Percentiles rank a stretch among this genome's conserved stretches.
Conservation (phyloP, 1,284 basidiomycete genomes). For the Puccinia horiana region DNA sequence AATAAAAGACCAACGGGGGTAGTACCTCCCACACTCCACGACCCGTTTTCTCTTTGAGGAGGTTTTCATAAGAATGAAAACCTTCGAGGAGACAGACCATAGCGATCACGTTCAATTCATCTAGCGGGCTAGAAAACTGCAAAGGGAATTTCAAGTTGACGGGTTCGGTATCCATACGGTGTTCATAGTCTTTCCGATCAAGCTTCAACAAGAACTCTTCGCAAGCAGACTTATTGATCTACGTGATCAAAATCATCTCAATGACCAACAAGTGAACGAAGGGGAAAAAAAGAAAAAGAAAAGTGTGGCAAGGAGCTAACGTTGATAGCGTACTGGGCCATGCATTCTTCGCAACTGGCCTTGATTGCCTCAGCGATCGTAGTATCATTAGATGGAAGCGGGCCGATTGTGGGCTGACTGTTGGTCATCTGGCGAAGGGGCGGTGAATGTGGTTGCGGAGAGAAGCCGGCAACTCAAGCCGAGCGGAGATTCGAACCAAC, state of each 20-base stretch:
- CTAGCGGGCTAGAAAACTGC: constrained; percentile 43
- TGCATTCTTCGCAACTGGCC: constrained; percentile 20
- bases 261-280: not conserved
- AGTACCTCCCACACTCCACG: constrained; percentile 44
- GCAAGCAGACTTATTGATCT: constrained; percentile 22
- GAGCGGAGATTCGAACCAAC: too few relatives aligned
- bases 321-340: not conserved
- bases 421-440: not conserved
- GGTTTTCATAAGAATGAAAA: constrained; percentile 26
- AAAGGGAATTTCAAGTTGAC: constrained; percentile 21
- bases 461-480: not conserved
- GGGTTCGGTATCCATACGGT: not conserved
- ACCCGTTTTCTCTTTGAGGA: constrained; percentile 30
- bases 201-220: constrained; percentile 18
- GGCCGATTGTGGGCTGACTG: not conserved
- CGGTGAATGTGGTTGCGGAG: not conserved
- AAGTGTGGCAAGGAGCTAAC: not conserved
- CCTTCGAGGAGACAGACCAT: constrained; percentile 31
- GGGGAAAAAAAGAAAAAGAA: not conserved
- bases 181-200: not conserved
- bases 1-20: not conserved
- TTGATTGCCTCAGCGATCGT: constrained; percentile 2
- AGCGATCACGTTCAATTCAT: constrained; percentile 38
- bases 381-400: not conserved
- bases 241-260: not conserved